phyloP scores from a whole-genome alignment of 495 filamentous ascomycete species.

The Lasiosphaeris hirsuta region DNA sequence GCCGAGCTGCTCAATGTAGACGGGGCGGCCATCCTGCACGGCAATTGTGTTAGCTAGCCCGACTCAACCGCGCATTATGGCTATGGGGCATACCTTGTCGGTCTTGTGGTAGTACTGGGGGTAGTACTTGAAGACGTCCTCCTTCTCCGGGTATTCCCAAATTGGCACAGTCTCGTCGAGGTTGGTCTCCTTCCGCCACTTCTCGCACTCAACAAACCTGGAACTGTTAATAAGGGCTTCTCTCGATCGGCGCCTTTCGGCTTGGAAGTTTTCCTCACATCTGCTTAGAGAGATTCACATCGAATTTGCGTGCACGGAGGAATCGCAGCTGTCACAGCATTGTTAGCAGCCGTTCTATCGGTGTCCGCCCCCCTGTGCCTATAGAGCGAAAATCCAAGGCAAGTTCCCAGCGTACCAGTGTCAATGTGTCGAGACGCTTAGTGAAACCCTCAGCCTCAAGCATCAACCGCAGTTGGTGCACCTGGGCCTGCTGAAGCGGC shows the following conservation, averaged over 20 bases:
- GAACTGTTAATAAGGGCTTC: conserved; percentile 21
- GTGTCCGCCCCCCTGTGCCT: too few species aligned
- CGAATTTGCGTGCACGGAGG: conserved; percentile 91
- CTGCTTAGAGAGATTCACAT: conserved; percentile 74
- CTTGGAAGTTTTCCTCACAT: conserved; percentile 58
- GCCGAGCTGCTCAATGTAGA: conserved; percentile 95
- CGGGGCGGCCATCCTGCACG: conserved; percentile 82
- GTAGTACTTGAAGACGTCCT: conserved; percentile 85
- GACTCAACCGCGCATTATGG: too few species aligned
- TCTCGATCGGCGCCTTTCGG: background rate
- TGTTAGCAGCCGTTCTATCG: conserved; percentile 16
- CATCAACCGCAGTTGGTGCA: conserved; percentile 75
- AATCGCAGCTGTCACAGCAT: conserved; percentile 65
- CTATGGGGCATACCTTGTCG: conserved; percentile 66
- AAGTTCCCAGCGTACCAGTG: conserved; percentile 54
- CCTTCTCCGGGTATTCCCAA: conserved; percentile 89
- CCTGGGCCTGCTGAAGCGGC: conserved; percentile 82
- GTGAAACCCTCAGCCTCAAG: conserved; percentile 82
- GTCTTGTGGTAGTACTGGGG: conserved; percentile 99
- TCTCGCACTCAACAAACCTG: conserved; percentile 89
- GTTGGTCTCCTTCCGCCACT: conserved; percentile 76
- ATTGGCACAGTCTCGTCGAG: conserved; percentile 78
- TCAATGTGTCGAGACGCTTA: conserved; percentile 85
- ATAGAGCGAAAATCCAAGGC: background rate
- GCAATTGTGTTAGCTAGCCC: too few species aligned